These are phyloP conservation scores for Ophidiomyces ophidiicola DNA, from an alignment of 2,329 filamentous ascomycete species.

Conservation along the genomic window DNA sequence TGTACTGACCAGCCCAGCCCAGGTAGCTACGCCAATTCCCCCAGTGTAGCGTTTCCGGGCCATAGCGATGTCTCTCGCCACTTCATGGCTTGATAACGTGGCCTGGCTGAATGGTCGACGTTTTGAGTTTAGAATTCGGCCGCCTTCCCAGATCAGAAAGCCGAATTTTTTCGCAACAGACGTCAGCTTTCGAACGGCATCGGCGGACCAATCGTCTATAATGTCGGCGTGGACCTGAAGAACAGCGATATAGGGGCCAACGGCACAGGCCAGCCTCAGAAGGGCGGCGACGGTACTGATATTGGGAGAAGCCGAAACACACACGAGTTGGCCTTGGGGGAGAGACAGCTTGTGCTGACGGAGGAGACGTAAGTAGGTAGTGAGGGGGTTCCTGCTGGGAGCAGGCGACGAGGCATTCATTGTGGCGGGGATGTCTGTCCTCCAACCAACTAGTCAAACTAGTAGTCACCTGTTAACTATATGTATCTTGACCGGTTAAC, in stretches of 20 bases:
- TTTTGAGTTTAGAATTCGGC: slow-evolving; percentile 28
- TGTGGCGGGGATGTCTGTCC: background rate
- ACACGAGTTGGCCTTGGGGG: slow-evolving; percentile 29
- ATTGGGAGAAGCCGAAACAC: slow-evolving; percentile 44
- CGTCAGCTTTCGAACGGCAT: slow-evolving; percentile 36
- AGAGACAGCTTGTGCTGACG: slow-evolving; percentile 25
- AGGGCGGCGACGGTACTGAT: slow-evolving; percentile 46
- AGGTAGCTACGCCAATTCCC: slow-evolving; percentile 28
- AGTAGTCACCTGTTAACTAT: background rate
- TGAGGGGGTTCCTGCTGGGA: slow-evolving; percentile 24
- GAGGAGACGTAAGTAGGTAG: slow-evolving; percentile 28
- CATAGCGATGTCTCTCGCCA: slow-evolving; percentile 25
- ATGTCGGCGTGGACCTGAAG: slow-evolving; percentile 52
- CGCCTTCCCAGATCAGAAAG: slow-evolving; percentile 33
- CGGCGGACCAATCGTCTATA: slow-evolving; percentile 48
- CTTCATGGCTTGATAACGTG: slow-evolving; percentile 22
- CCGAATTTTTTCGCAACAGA: slow-evolving; percentile 26
- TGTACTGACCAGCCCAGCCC: slow-evolving; percentile 29
- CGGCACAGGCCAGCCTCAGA: slow-evolving; percentile 44
- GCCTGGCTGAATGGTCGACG: slow-evolving; percentile 24
- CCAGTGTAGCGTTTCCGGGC: slow-evolving; percentile 31
- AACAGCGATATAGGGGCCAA: slow-evolving; percentile 49
- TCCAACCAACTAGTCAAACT: no score
- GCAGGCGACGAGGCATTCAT: slow-evolving; percentile 10
- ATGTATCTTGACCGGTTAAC: background rate